These are phyloP conservation scores for Ascochyta pisi DNA, from an alignment of 2,329 filamentous ascomycete species.

Conservation along the genomic window DNA sequence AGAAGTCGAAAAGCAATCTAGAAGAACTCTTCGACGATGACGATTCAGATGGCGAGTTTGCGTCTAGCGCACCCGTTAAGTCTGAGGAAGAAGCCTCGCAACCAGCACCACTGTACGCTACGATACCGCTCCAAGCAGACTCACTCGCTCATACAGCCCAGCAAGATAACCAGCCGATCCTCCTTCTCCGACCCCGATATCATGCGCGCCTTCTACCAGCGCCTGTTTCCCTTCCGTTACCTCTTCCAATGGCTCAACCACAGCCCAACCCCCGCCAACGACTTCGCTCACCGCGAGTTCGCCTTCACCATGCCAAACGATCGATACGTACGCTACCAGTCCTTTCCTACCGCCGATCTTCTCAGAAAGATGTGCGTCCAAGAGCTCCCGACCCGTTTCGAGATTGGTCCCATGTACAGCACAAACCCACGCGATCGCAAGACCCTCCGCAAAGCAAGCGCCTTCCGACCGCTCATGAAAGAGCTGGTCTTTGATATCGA, in stretches of 20 bases:
- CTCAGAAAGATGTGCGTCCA: constrained; percentile 90
- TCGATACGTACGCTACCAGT: constrained; percentile 91
- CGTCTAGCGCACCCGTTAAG: constrained; percentile 60
- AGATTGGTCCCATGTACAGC: constrained; percentile 97
- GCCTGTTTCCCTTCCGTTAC: constrained; percentile 91
- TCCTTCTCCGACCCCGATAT: constrained; percentile 75
- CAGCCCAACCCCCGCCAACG: constrained; percentile 80
- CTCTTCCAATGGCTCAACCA: constrained; percentile 99
- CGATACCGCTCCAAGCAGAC: constrained; percentile 2
- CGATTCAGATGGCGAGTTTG: constrained; percentile 64
- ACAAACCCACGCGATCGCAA: constrained; percentile 95
- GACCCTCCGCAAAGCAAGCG: constrained; percentile 76
- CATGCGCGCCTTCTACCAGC: constrained; percentile 93
- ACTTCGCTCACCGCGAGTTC: constrained; percentile 94
- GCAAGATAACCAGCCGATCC: constrained; percentile 50
- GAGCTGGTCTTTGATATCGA: constrained; percentile 99
- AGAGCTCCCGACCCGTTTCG: constrained; percentile 90
- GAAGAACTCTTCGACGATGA: constrained; percentile 68
- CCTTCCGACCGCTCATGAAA: constrained; percentile 88
- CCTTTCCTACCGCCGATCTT: constrained; percentile 71
- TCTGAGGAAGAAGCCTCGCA: constrained; percentile 50
- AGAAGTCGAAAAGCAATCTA: constrained; percentile 51
- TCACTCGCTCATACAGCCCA: constrained; percentile 25
- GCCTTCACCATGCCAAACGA: constrained; percentile 94
- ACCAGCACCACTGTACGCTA: constrained; percentile 50